These are phyloP conservation scores for Spathaspora passalidarum DNA, from an alignment of 805 yeast species.

Conservation along the genomic window DNA sequence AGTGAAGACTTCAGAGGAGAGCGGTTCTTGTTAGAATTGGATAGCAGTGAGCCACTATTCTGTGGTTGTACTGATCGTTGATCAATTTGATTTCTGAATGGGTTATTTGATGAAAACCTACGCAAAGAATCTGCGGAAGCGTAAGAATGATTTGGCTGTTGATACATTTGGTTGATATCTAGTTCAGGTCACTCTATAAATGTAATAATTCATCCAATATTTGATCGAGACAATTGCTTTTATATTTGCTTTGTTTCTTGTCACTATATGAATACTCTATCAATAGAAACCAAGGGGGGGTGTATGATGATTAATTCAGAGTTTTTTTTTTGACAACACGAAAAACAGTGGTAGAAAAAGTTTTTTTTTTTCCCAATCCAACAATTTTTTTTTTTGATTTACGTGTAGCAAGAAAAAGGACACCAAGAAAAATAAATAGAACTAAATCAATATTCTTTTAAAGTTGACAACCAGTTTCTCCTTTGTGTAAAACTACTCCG, in stretches of 20 bases:
- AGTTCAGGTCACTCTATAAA: neutral
- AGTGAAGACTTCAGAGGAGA: neutral
- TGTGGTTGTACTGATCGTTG: constrained; percentile 7
- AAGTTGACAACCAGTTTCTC: no score
- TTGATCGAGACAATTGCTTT: neutral
- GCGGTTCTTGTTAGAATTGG: neutral
- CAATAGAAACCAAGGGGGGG: neutral
- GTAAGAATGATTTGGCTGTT: constrained; percentile 34
- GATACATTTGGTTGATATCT: constrained; percentile 30
- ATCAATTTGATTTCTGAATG: constrained; percentile 50
- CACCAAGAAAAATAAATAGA: neutral
- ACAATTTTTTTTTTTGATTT: neutral
- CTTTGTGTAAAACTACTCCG: no score
- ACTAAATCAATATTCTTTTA: no score
- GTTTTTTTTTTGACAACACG: neutral
- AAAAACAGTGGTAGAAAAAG: neutral
- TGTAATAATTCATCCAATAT: neutral
- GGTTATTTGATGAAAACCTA: constrained; percentile 64
- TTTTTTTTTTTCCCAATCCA: neutral
- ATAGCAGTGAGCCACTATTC: neutral
- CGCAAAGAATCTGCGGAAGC: constrained; percentile 35
- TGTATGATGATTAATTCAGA: neutral
- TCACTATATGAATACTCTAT: neutral
- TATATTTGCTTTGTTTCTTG: neutral
- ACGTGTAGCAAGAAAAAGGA: neutral